Evolutionary conservation across 768 basidiomycete genomes (phyloP), one percentile per base, ranked within the genome.

Genomic region (Rhodotorula babjevae): DNA sequence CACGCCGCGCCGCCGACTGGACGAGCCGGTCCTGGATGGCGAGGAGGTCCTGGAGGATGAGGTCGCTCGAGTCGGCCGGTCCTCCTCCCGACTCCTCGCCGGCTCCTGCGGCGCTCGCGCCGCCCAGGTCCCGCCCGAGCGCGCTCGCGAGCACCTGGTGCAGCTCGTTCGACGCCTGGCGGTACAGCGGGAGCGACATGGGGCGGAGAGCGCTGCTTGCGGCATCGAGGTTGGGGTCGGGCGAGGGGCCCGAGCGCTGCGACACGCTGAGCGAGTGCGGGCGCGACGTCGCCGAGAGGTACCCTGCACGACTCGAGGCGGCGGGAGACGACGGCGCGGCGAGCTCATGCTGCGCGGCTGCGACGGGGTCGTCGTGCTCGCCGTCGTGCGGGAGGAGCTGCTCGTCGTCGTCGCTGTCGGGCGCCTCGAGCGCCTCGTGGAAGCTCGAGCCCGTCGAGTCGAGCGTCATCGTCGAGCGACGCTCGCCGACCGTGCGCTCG

Each of bases 381-480:
- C 42, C 42, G n/a, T n/a, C 21, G 21, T 25, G 15, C 63, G 36
- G 36, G 27, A 64, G 62, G 36, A 55, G 50, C 15, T 58, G 52
- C 36, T 53, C 36, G 27, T 61, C 58, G 47, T 59, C 36, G 33
- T 53, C 52, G 23, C 46, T 55, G 36, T 33, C 57, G 21, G 15
- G 53, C 53, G 44, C 63, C 10, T 40, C 50, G 21, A 21, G 2
- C 2, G 50, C 36, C 18, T 61, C 73, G 62, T 70, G 73, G 53
- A 70, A 74, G 58, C 73, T 74, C 49, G 73, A 74, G 3, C 73
- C 73, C 2, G 42, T 60, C 61, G 68, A 69, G 49, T 44, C 46
- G n/a, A 36, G 10, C 25, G 65, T 63, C 2, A 29, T 12, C 7
- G 61, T 64, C 63, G 63, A 60, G 25, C 19, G 9, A 3, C 42